Evolutionary conservation across 2,329 filamentous ascomycete species (phyloP).

Genomic region (Fusarium newnesense): DNA sequence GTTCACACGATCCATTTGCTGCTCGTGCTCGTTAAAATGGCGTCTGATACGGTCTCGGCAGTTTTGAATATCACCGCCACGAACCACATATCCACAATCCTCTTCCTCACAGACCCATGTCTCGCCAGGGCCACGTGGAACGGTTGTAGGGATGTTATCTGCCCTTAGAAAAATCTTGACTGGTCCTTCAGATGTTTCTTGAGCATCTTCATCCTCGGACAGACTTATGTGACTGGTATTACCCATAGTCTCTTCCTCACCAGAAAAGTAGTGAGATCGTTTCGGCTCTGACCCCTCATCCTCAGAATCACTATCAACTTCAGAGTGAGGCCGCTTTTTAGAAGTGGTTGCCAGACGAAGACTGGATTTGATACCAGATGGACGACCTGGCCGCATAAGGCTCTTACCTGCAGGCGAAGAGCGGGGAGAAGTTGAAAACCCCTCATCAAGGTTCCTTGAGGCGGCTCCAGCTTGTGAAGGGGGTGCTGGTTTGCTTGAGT

Average conservation of each 20-base stretch:
- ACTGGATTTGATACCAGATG: slow-evolving; percentile 56
- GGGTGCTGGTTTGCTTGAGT: background rate
- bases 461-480: background rate
- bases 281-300: slow-evolving; percentile 50
- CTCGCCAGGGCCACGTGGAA: slow-evolving; percentile 66
- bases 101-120: slow-evolving; percentile 75
- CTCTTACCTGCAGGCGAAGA: slow-evolving; percentile 46
- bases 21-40: slow-evolving; percentile 70
- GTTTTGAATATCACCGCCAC: slow-evolving; percentile 66
- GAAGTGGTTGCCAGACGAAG: slow-evolving; percentile 55
- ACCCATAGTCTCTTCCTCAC: slow-evolving; percentile 48
- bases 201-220: slow-evolving; percentile 33
- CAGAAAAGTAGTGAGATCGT: slow-evolving; percentile 48
- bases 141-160: slow-evolving; percentile 60
- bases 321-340: slow-evolving; percentile 57
- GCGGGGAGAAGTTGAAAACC: slow-evolving; percentile 32
- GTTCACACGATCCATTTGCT: slow-evolving; percentile 60
- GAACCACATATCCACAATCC: slow-evolving; percentile 72
- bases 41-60: slow-evolving; percentile 67
- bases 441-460: slow-evolving; percentile 15
- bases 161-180: slow-evolving; percentile 59
- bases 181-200: slow-evolving; percentile 37
- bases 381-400: slow-evolving; percentile 51
- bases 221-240: slow-evolving; percentile 40
- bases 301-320: slow-evolving; percentile 54